phyloP scores from a whole-genome alignment of 257 asterid species.

The Haberlea rhodopensis region DNA sequence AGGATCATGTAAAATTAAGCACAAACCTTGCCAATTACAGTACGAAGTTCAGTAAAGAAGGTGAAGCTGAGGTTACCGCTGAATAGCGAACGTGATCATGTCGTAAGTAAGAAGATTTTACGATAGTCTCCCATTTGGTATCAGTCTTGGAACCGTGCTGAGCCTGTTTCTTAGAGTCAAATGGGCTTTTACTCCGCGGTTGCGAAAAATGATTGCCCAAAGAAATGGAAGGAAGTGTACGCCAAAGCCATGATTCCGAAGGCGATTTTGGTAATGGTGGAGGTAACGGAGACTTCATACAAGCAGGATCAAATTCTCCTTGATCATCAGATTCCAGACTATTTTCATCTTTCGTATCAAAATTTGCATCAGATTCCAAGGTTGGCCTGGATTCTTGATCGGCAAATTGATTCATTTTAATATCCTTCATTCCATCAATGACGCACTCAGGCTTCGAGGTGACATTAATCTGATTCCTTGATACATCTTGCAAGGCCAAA shows the following conservation, averaged over 20 bases:
- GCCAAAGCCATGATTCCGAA: slow-evolving; percentile 97
- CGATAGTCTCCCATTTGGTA: slow-evolving; percentile 84
- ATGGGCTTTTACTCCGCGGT: slow-evolving; percentile 38
- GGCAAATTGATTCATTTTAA: too few relatives aligned
- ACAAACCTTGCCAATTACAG: neutral
- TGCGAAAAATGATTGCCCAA: slow-evolving; percentile 58
- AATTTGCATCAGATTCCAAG: slow-evolving; percentile 25
- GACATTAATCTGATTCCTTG: slow-evolving; percentile 39
- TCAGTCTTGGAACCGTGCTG: slow-evolving; percentile 39
- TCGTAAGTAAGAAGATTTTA: slow-evolving; percentile 53
- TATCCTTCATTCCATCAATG: neutral
- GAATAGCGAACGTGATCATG: slow-evolving; percentile 58
- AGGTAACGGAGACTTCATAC: too few relatives aligned
- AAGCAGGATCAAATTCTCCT: slow-evolving; percentile 25
- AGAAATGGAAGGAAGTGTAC: slow-evolving; percentile 27
- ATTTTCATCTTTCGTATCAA: slow-evolving; percentile 20
- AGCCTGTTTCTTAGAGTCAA: slow-evolving; percentile 43
- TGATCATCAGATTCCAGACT: slow-evolving; percentile 25
- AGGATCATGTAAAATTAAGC: neutral
- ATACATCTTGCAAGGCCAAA: slow-evolving; percentile 53
- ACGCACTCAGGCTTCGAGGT: neutral
- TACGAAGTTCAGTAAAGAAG: neutral
- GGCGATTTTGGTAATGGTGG: slow-evolving; percentile 99
- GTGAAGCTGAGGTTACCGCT: slow-evolving; percentile 55
- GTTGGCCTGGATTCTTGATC: slow-evolving; percentile 24